Conservation (phyloP, 2,329 filamentous ascomycete species). For the Ophiostoma ips region DNA sequence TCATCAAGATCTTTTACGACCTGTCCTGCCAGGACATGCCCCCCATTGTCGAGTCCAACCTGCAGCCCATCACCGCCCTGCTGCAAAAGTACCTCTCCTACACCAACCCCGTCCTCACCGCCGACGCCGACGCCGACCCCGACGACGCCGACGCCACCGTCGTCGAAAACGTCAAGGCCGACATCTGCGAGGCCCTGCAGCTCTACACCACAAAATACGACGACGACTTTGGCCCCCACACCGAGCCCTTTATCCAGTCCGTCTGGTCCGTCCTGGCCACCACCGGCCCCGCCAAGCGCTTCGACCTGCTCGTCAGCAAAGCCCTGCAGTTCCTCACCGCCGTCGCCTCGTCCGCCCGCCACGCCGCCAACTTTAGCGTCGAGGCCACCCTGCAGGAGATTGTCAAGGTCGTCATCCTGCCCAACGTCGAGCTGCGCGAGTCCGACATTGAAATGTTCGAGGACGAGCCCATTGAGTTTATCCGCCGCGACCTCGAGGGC, state of each 20-base stretch:
- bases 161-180: conserved; percentile 77
- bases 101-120: conserved; percentile 57
- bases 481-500: conserved; percentile 84
- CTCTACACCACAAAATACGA: conserved; percentile 92
- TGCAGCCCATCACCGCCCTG: conserved; percentile 60
- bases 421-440: conserved; percentile 81
- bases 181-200: conserved; percentile 81
- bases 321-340: conserved; percentile 89
- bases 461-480: conserved; percentile 97
- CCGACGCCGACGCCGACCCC: conserved; percentile 46
- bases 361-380: conserved; percentile 76
- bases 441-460: conserved; percentile 94
- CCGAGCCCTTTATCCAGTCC: conserved; percentile 72
- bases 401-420: conserved; percentile 88
- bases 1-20: conserved; percentile 88
- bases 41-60: conserved; percentile 83
- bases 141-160: conserved; percentile 88
- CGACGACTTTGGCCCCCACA: conserved; percentile 73
- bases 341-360: conserved; percentile 62
- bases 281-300: conserved; percentile 77
- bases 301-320: conserved; percentile 87
- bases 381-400: conserved; percentile 69
- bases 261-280: conserved; percentile 86
- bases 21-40: conserved; percentile 95
- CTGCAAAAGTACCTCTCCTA: conserved; percentile 91